phyloP scores from a whole-genome alignment of 257 asterid species.

The Solanum boliviense region DNA sequence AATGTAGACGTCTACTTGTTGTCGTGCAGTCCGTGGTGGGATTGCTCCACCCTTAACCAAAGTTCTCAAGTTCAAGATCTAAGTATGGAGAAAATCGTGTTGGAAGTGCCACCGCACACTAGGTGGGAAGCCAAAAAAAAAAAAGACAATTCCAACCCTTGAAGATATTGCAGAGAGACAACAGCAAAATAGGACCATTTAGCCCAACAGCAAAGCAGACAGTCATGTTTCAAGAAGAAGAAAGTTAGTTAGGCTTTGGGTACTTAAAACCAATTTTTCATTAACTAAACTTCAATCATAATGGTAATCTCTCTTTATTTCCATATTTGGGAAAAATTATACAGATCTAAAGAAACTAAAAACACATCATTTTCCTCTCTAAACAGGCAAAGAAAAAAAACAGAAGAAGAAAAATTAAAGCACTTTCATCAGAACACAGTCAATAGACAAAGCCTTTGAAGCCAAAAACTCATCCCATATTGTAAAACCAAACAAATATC shows the following conservation, averaged over 20 bases:
- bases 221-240: background rate
- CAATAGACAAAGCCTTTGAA: background rate
- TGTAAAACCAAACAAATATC: background rate
- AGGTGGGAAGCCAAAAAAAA: background rate
- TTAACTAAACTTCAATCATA: background rate
- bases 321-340: background rate
- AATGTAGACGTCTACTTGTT: background rate
- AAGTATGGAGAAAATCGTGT: background rate
- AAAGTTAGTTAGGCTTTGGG: background rate
- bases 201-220: background rate
- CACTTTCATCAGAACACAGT: background rate
- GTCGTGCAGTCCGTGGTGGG: background rate
- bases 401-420: background rate
- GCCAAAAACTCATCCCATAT: slow-evolving; percentile 4
- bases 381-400: background rate
- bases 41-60: background rate
- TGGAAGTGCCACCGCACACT: background rate
- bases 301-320: background rate
- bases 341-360: slow-evolving; percentile 7
- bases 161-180: background rate
- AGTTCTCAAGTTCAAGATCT: background rate
- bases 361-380: background rate
- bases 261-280: background rate
- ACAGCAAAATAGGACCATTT: background rate
- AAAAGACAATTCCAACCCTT: background rate